Conservation (phyloP, 1,284 basidiomycete species). For the Rhizoctonia solani region DNA sequence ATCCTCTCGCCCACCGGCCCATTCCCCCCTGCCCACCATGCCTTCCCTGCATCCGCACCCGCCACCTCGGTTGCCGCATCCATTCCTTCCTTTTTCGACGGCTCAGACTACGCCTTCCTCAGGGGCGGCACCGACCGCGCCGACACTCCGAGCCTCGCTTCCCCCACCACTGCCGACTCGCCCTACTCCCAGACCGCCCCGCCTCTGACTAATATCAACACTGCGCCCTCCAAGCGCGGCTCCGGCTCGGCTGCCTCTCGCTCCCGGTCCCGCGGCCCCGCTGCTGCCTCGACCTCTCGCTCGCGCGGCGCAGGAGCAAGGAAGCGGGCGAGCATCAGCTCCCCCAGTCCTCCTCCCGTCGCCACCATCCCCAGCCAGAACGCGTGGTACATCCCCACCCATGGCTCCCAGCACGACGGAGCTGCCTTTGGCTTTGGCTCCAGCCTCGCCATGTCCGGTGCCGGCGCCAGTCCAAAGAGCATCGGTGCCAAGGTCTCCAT, state of each 20-base stretch:
- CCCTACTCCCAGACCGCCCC: conserved; percentile 19
- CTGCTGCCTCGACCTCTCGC: conserved; percentile 26
- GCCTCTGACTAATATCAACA: too few species aligned
- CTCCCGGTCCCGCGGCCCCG: conserved; percentile 16
- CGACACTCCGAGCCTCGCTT: conserved; percentile 24
- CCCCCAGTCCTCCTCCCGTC: conserved; percentile 11
- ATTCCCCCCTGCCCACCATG: too few species aligned
- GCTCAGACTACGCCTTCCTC: conserved; percentile 12
- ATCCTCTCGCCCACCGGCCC: conserved; percentile 20
- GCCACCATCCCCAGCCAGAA: conserved; percentile 27
- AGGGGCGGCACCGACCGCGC: conserved; percentile 7
- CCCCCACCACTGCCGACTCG: conserved; percentile 32
- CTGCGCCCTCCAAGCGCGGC: conserved; percentile 22
- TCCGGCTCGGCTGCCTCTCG: conserved; percentile 19
- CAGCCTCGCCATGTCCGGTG: conserved; percentile 20
- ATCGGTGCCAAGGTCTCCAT: conserved; percentile 11
- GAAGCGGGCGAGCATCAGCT: conserved; percentile 24
- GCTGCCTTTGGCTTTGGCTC: conserved; percentile 20
- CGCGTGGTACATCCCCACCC: conserved; percentile 22
- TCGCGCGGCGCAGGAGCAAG: conserved; percentile 1
- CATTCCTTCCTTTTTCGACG: conserved; percentile 18
- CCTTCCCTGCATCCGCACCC: conserved; percentile 9
- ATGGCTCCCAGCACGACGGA: too few species aligned
- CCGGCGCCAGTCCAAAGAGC: conserved; percentile 28
- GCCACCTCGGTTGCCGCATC: conserved; percentile 12